These are phyloP conservation scores for Lactarius akahatsu DNA, from an alignment of 768 basidiomycete species.

Conservation along the genomic window DNA sequence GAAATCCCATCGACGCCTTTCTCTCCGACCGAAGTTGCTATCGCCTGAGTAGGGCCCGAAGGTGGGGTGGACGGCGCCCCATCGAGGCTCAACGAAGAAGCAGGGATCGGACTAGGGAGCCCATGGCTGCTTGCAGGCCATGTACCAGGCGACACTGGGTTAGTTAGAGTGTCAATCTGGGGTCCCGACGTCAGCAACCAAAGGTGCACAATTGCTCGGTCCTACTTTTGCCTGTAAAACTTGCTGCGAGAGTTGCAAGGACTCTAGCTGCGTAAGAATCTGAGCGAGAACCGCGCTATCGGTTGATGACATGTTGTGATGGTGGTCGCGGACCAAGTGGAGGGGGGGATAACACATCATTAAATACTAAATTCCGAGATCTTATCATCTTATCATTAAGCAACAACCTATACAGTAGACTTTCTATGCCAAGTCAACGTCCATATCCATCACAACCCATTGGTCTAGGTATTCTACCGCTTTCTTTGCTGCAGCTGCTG, in stretches of 20 bases:
- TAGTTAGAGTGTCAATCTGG: conserved; percentile 54
- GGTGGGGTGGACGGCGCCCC: conserved; percentile 35
- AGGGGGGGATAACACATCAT: neutral
- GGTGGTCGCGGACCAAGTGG: neutral
- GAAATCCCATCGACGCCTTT: conserved; percentile 17
- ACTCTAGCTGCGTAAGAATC: conserved; percentile 69
- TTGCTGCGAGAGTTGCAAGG: conserved; percentile 73
- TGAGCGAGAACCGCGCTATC: conserved; percentile 63
- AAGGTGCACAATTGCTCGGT: conserved; percentile 1
- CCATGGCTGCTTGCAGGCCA: conserved; percentile 38
- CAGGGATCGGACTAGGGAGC: conserved; percentile 33
- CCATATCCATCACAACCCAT: neutral
- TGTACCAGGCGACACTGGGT: conserved; percentile 32
- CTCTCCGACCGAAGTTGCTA: conserved; percentile 22
- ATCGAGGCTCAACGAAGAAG: conserved; percentile 36
- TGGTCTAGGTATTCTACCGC: conserved; percentile 11
- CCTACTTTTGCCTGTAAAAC: conserved; percentile 74
- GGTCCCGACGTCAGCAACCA: conserved; percentile 1
- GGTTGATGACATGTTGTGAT: conserved; percentile 17
- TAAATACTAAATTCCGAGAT: neutral
- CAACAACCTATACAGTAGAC: neutral
- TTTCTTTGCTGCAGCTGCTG: conserved; percentile 15
- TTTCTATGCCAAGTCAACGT: neutral
- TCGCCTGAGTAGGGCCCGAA: conserved; percentile 28
- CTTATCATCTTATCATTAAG: conserved; percentile 2